These are phyloP conservation scores for Scutellaria baicalensis DNA, from an alignment of 257 asterid genomes.

Conservation along the genomic window DNA sequence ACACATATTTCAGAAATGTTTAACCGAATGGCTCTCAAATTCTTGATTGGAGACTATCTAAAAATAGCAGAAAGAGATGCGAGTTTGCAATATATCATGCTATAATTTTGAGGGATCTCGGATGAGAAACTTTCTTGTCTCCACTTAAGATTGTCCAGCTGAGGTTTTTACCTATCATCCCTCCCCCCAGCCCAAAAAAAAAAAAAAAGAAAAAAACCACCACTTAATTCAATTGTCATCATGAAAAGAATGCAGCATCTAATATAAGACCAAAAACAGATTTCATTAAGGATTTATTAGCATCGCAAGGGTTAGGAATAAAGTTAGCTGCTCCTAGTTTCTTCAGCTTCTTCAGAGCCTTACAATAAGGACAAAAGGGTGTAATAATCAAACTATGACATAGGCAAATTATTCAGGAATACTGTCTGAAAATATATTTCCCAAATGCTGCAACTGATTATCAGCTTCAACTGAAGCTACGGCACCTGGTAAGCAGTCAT, in stretches of 20 bases:
- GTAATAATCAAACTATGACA: neutral
- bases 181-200: too few relatives aligned
- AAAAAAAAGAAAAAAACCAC: neutral
- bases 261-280: slow-evolving; percentile 2
- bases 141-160: neutral
- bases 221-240: neutral
- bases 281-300: neutral
- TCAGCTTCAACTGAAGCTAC: neutral
- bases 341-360: neutral
- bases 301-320: neutral
- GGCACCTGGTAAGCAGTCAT: neutral
- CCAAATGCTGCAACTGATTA: neutral
- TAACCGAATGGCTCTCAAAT: neutral
- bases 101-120: neutral
- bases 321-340: neutral
- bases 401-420: neutral
- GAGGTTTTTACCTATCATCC: neutral
- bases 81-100: neutral
- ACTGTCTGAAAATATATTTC: neutral
- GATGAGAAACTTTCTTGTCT: neutral
- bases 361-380: neutral
- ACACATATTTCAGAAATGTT: neutral
- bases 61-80: neutral
- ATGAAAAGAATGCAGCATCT: neutral
- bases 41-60: neutral